Conservation (phyloP, 805 yeast genomes). For the Hanseniaspora osmophila region DNA sequence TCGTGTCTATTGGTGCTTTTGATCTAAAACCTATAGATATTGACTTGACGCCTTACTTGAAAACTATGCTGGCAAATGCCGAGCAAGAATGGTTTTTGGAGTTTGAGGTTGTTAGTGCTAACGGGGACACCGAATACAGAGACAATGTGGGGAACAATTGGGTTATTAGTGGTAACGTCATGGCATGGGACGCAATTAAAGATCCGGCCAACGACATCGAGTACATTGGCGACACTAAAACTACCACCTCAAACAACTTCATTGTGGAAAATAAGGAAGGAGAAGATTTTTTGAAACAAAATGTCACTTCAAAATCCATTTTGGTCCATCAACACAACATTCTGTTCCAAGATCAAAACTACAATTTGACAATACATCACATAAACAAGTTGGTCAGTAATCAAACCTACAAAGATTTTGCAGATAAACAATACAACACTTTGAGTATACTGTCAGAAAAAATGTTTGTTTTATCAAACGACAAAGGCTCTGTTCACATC, state of each 20-base stretch:
- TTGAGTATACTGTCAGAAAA: background rate
- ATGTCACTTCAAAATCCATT: constrained; percentile 6
- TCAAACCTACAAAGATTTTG: constrained; percentile 26
- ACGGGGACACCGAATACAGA: constrained; percentile 22
- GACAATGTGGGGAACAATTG: constrained; percentile 35
- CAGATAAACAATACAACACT: constrained; percentile 20
- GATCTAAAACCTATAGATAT: constrained; percentile 58
- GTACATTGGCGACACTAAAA: background rate
- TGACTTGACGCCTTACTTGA: constrained; percentile 58
- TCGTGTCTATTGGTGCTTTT: constrained; percentile 60
- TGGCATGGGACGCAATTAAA: constrained; percentile 41
- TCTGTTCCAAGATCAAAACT: constrained; percentile 1
- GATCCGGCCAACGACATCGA: constrained; percentile 18
- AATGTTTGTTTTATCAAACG: background rate
- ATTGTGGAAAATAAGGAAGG: constrained; percentile 5
- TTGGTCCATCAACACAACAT: constrained; percentile 1
- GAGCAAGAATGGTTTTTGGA: constrained; percentile 25
- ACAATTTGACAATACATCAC: constrained; percentile 10
- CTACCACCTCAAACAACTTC: constrained; percentile 2
- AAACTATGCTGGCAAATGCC: constrained; percentile 39
- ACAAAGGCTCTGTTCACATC: background rate
- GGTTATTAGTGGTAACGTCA: constrained; percentile 43
- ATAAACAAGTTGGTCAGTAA: constrained; percentile 25
- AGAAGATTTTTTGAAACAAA: constrained; percentile 12
- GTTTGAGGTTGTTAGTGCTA: constrained; percentile 41